Conservation (phyloP, 164 flowering plant species). For the Kingdonia uniflora region DNA sequence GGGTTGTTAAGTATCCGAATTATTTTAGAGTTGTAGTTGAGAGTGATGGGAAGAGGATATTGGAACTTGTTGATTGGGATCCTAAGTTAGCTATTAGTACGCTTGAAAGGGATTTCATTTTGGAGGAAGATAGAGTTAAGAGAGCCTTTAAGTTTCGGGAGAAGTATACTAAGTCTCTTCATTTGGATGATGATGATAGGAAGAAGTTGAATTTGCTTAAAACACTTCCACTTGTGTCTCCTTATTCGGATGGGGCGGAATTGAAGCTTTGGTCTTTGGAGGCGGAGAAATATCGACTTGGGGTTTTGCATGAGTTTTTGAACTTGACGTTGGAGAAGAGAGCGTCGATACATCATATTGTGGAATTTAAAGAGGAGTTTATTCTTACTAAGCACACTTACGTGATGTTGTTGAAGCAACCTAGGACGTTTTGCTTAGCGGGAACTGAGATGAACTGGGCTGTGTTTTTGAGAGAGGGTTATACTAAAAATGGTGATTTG, state of each 20-base stretch:
- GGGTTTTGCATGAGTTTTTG: constrained; percentile 76
- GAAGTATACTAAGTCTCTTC: constrained; percentile 48
- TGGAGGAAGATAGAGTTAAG: constrained; percentile 67
- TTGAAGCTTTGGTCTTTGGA: constrained; percentile 67
- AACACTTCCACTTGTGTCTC: constrained; percentile 81
- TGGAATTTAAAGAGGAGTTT: constrained; percentile 80
- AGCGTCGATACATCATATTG: constrained; percentile 75
- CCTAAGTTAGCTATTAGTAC: constrained; percentile 62
- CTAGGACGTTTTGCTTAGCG: constrained; percentile 63
- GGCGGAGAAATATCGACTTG: constrained; percentile 80
- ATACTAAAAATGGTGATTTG: constrained; percentile 54
- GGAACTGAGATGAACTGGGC: constrained; percentile 96
- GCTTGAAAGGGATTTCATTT: constrained; percentile 60
- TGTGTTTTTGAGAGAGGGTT: constrained; percentile 74
- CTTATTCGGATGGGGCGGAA: constrained; percentile 70
- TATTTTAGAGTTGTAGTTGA: constrained; percentile 53
- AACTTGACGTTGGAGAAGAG: constrained; percentile 89
- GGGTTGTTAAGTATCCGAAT: constrained; percentile 54
- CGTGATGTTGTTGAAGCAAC: constrained; percentile 71
- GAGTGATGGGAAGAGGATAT: constrained; percentile 47
- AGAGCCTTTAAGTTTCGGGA: constrained; percentile 59
- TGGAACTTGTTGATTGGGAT: constrained; percentile 87
- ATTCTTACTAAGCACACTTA: constrained; percentile 84
- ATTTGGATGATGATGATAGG: constrained; percentile 55
- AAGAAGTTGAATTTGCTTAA: constrained; percentile 60